phyloP scores from a whole-genome alignment of 495 filamentous ascomycete species.

The Hamigera avellanea region DNA sequence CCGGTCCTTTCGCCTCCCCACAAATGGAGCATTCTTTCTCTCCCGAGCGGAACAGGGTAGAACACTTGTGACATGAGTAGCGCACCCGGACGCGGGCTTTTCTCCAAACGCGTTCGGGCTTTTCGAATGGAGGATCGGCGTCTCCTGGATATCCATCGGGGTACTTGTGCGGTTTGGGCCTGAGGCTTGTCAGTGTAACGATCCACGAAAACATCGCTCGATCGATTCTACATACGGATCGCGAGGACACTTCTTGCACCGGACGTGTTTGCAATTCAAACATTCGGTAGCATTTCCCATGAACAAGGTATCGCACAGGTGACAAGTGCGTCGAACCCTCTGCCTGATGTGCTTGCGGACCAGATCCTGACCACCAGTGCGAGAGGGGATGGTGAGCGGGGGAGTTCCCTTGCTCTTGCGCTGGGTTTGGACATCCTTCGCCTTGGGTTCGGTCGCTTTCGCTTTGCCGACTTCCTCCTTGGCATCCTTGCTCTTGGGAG shows the following conservation, averaged over 20 bases:
- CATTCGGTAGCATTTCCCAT: constrained; percentile 48
- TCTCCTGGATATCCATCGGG: constrained; percentile 72
- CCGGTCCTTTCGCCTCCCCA: constrained; percentile 39
- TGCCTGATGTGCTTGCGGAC: constrained; percentile 55
- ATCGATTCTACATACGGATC: constrained; percentile 56
- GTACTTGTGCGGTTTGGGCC: constrained; percentile 60
- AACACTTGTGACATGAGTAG: constrained; percentile 56
- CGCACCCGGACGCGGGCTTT: constrained; percentile 36
- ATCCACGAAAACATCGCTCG: neutral
- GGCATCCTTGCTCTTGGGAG: constrained; percentile 21
- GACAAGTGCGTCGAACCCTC: constrained; percentile 65
- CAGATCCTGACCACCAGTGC: constrained; percentile 56
- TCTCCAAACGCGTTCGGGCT: constrained; percentile 28
- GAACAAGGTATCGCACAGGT: constrained; percentile 60
- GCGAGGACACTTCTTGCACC: constrained; percentile 72
- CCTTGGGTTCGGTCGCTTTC: constrained; percentile 19
- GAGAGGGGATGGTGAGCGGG: constrained; percentile 49
- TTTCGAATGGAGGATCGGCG: constrained; percentile 23
- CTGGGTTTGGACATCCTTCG: neutral
- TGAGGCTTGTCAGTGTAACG: constrained; percentile 15
- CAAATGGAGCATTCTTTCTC: constrained; percentile 48
- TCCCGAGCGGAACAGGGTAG: constrained; percentile 35
- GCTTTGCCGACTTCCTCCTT: constrained; percentile 32
- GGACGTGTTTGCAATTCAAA: constrained; percentile 56
- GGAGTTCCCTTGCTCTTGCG: constrained; percentile 9